phyloP scores from a whole-genome alignment of 208 protist genomes.

The Leishmania arabica region DNA sequence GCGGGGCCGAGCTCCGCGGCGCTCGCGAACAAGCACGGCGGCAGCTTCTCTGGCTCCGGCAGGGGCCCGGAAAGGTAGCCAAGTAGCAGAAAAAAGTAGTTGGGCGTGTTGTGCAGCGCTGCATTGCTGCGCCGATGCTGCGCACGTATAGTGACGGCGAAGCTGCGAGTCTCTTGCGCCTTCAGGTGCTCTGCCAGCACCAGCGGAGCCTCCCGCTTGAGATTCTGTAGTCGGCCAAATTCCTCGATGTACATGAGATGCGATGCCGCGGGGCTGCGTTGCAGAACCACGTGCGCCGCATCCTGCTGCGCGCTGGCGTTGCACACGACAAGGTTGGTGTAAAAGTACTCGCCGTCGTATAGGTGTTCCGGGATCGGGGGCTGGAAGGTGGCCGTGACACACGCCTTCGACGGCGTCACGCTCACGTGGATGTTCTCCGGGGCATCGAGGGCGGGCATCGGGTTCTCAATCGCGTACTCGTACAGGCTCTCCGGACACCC shows the following conservation, averaged over 20 bases:
- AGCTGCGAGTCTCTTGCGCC: slow-evolving; percentile 40
- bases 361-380: slow-evolving; percentile 66
- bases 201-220: slow-evolving; percentile 47
- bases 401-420: slow-evolving; percentile 67
- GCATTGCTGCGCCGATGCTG: slow-evolving; percentile 58
- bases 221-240: slow-evolving; percentile 49
- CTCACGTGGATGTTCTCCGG: slow-evolving; percentile 66
- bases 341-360: slow-evolving; percentile 79
- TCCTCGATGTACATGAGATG: slow-evolving; percentile 68
- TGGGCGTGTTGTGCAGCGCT: slow-evolving; percentile 41
- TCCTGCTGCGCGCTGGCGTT: slow-evolving; percentile 63
- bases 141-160: slow-evolving; percentile 56
- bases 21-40: background rate
- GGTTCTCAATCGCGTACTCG: slow-evolving; percentile 79
- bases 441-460: slow-evolving; percentile 54
- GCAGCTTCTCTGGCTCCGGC: background rate
- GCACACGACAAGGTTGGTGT: slow-evolving; percentile 56
- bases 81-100: slow-evolving; percentile 66
- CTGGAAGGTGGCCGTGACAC: slow-evolving; percentile 50
- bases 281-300: slow-evolving; percentile 67
- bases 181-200: slow-evolving; percentile 46
- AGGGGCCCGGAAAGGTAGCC: slow-evolving; percentile 44
- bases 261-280: slow-evolving; percentile 67
- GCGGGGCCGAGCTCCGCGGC: background rate
- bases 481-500: slow-evolving; percentile 51